Evolutionary conservation across 2,329 filamentous ascomycete genomes (phyloP).

Genomic region (Calycina herbarum): DNA sequence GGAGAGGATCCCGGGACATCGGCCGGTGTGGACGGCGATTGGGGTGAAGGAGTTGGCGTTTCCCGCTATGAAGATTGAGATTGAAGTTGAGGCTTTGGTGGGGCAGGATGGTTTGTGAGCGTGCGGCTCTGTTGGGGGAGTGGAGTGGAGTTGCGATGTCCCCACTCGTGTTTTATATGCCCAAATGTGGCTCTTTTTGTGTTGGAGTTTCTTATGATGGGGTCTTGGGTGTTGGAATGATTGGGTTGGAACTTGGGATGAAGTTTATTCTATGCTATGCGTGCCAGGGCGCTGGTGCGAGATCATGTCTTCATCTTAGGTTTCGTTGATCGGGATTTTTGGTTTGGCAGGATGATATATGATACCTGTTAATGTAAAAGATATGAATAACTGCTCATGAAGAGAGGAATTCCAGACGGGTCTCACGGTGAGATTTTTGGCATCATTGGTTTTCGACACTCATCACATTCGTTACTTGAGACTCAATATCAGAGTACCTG

Average conservation of each 20-base stretch:
- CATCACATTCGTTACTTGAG: too few species aligned
- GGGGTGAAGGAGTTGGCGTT: conserved; percentile 1
- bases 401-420: too few species aligned
- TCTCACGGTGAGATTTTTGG: too few species aligned
- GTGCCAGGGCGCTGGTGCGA: neutral
- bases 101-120: neutral
- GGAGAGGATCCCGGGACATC: conserved; percentile 4
- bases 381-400: neutral
- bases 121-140: neutral
- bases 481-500: too few species aligned
- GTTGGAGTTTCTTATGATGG: too few species aligned
- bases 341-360: neutral
- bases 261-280: neutral
- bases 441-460: too few species aligned
- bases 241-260: too few species aligned
- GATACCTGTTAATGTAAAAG: neutral
- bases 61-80: conserved; percentile 5
- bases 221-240: too few species aligned
- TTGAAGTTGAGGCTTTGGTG: conserved; percentile 11
- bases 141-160: too few species aligned
- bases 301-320: neutral
- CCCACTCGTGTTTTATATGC: too few species aligned
- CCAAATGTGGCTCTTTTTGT: too few species aligned
- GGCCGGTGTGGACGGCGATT: neutral
- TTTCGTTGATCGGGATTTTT: neutral